Conservation (phyloP, 2,329 filamentous ascomycete species). For the Amesomyces nigricolor region DNA sequence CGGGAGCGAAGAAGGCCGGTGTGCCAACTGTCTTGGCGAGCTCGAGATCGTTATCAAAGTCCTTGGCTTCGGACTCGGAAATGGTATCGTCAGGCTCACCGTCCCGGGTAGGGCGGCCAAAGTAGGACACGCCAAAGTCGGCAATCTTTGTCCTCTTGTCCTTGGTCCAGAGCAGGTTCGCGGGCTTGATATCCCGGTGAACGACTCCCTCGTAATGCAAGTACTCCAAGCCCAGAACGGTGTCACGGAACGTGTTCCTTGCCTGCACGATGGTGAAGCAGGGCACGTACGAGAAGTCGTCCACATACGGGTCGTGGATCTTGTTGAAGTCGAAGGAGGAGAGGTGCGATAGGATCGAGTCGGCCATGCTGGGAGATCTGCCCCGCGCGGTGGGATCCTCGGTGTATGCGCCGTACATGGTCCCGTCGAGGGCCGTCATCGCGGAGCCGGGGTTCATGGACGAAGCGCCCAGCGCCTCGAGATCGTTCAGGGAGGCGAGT, state of each 20-base stretch:
- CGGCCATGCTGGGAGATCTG: constrained; percentile 74
- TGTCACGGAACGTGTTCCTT: constrained; percentile 82
- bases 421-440: constrained; percentile 61
- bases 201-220: constrained; percentile 83
- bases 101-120: constrained; percentile 80
- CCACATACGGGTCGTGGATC: constrained; percentile 63
- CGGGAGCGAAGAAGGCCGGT: constrained; percentile 94
- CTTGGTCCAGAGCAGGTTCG: constrained; percentile 82
- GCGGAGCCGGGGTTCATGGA: constrained; percentile 48
- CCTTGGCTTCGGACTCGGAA: constrained; percentile 75
- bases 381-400: constrained; percentile 55
- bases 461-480: constrained; percentile 48
- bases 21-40: constrained; percentile 98
- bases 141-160: constrained; percentile 93
- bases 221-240: constrained; percentile 88
- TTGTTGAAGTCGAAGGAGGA: constrained; percentile 58
- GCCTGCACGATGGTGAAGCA: constrained; percentile 84
- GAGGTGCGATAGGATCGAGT: constrained; percentile 67
- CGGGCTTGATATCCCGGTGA: constrained; percentile 80
- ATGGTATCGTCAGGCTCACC: constrained; percentile 70
- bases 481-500: constrained; percentile 39
- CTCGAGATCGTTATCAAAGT: constrained; percentile 89
- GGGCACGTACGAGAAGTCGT: constrained; percentile 89
- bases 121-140: constrained; percentile 96
- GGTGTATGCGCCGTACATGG: constrained; percentile 67